Evolutionary conservation across 306 rosid genomes (phyloP), one percentile per base, ranked within the genome.

Genomic region (Hippophae gyantsensis): DNA sequence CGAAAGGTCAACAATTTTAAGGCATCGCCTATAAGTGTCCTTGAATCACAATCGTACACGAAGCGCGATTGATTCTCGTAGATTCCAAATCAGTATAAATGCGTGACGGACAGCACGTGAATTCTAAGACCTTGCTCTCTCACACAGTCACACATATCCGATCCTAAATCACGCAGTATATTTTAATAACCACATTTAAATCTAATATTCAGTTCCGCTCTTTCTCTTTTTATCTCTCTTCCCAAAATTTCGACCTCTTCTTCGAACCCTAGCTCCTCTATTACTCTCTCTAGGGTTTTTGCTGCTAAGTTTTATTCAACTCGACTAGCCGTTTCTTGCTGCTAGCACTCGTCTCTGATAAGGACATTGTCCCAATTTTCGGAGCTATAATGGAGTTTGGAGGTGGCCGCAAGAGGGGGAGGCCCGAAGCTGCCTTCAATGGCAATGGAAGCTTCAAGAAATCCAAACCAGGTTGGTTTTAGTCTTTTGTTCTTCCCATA

Each of bases 381-480:
- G 38, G 13, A 18, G 40, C 40, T 27, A 38, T 52, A 13, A 83
- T 83, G 89, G 89, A 83, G 63, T 66, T 51, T 54, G 82, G 79
- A 38, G 78, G 73, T 8, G 75, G 57, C 50, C 94, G 87, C 46
- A 89, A 89, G 74, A 80, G 97, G 41, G 83, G 75, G 32, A 81
- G 95, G 71, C 64, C 41, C 13, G 89, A 83, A 55, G 69, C 73
- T 62, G 11, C 79, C 61, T 77, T 77, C 58, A 81, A 89, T 66
- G 90, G 86, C 65, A 89, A 85, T 79, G 97, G 84, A 43, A 84
- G 76, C 71, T 60, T 65, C 13, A 89, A 89, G 85, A 83, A 78
- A 77, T 78, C 67, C 66, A 74, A 72, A 58, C 74, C 79, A 72
- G 97, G 97, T 32, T 32, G 4, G 38, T 4, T 32, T 32, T 32